phyloP scores from a whole-genome alignment of 768 basidiomycete species.

The Boletus coccyginus region DNA sequence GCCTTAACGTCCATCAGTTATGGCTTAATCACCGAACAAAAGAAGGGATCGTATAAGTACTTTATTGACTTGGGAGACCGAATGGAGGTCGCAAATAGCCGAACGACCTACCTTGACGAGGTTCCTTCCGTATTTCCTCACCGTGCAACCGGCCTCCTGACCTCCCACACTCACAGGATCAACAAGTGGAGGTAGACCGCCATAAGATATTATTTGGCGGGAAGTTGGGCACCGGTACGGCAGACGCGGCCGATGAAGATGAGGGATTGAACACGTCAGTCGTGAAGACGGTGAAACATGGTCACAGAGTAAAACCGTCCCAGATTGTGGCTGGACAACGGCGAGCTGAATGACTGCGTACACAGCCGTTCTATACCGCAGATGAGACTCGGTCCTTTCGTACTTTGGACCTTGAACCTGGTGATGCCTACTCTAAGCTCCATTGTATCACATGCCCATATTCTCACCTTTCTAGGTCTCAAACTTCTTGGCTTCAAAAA shows the following conservation, averaged over 20 bases:
- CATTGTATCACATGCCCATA: neutral
- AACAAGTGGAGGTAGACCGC: conserved; percentile 28
- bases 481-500: conserved; percentile 93
- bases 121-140: conserved; percentile 25
- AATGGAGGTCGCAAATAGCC: conserved; percentile 71
- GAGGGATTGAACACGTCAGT: conserved; percentile 39
- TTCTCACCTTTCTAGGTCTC: conserved; percentile 49
- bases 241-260: conserved; percentile 29
- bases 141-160: neutral
- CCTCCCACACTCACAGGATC: conserved; percentile 18
- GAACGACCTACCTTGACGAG: conserved; percentile 76
- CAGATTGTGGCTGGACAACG: neutral
- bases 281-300: conserved; percentile 45
- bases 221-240: conserved; percentile 36
- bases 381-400: conserved; percentile 82
- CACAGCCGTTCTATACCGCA: conserved; percentile 78
- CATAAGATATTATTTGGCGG: conserved; percentile 31
- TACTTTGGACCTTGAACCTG: conserved; percentile 74
- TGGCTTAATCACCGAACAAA: conserved; percentile 84
- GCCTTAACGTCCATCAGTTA: conserved; percentile 52
- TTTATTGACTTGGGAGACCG: conserved; percentile 76
- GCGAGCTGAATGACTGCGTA: conserved; percentile 3
- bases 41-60: conserved; percentile 77
- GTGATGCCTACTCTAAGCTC: conserved; percentile 36
- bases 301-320: conserved; percentile 43